Evolutionary conservation across 148 eudicot genomes (phyloP).

Genomic region (Amaranthus cruentus): DNA sequence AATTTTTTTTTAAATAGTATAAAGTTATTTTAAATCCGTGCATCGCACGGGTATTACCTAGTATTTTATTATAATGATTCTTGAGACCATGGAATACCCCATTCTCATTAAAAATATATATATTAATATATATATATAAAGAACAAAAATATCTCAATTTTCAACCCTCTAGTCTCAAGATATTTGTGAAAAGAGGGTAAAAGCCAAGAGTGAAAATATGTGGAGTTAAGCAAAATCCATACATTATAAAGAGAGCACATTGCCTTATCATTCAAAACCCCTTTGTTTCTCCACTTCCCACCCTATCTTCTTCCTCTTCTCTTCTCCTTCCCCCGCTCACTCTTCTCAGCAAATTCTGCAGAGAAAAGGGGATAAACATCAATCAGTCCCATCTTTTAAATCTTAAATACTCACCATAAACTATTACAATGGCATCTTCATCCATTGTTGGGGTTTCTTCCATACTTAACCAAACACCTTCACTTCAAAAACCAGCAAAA

Average conservation of each 20-base stretch:
- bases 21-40: too few relatives aligned
- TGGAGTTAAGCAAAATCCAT: slow-evolving; percentile 27
- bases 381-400: neutral
- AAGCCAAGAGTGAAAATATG: slow-evolving; percentile 15
- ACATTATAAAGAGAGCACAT: slow-evolving; percentile 23
- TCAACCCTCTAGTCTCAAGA: neutral
- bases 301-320: slow-evolving; percentile 13
- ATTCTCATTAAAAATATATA: too few relatives aligned
- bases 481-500: slow-evolving; percentile 31
- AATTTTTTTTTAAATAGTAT: too few relatives aligned
- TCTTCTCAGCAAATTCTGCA: slow-evolving; percentile 1
- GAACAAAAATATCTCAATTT: slow-evolving; percentile 10
- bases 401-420: neutral
- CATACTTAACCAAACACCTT: slow-evolving; percentile 43
- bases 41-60: too few relatives aligned
- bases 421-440: slow-evolving; percentile 53
- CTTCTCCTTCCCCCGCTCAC: slow-evolving; percentile 16
- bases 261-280: slow-evolving; percentile 21
- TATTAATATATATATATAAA: too few relatives aligned
- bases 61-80: too few relatives aligned
- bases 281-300: neutral
- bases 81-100: too few relatives aligned
- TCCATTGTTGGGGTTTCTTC: slow-evolving; percentile 60
- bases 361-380: neutral
- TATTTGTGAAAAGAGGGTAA: slow-evolving; percentile 2